phyloP scores from a whole-genome alignment of 2,329 filamentous ascomycete genomes.

The Fusarium lateritium region DNA sequence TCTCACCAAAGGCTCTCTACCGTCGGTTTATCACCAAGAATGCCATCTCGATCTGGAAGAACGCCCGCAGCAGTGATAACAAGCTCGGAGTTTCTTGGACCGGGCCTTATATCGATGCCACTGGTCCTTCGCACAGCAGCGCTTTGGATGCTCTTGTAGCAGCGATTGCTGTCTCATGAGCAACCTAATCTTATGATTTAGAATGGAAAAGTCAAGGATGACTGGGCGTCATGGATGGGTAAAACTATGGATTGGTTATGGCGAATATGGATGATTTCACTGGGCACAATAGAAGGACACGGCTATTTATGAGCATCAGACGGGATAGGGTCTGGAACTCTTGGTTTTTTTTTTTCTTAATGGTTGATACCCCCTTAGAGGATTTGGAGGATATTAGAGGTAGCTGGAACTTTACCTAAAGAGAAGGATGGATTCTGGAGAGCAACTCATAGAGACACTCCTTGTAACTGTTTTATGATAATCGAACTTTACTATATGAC shows the following conservation, averaged over 20 bases:
- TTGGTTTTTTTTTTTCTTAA: slow-evolving; percentile 39
- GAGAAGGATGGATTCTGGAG: slow-evolving; percentile 18
- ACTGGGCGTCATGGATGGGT: slow-evolving; percentile 24
- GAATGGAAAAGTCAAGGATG: slow-evolving; percentile 3
- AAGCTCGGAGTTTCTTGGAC: slow-evolving; percentile 76
- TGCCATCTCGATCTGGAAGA: slow-evolving; percentile 75
- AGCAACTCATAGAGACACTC: background rate
- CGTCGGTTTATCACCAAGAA: slow-evolving; percentile 70
- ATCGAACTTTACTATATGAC: slow-evolving; percentile 12
- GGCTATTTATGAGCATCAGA: slow-evolving; percentile 27
- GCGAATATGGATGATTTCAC: slow-evolving; percentile 39
- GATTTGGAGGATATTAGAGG: slow-evolving; percentile 24
- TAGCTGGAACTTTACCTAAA: slow-evolving; percentile 18
- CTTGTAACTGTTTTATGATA: slow-evolving; percentile 27
- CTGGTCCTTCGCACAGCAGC: slow-evolving; percentile 73
- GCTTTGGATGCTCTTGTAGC: slow-evolving; percentile 78
- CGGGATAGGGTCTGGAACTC: slow-evolving; percentile 27
- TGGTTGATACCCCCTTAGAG: slow-evolving; percentile 47
- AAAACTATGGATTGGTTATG: slow-evolving; percentile 29
- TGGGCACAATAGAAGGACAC: slow-evolving; percentile 21
- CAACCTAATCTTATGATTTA: slow-evolving; percentile 8
- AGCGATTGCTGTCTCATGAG: slow-evolving; percentile 61
- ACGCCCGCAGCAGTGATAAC: slow-evolving; percentile 65
- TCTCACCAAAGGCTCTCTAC: slow-evolving; percentile 65
- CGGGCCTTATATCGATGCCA: slow-evolving; percentile 68